Conservation (phyloP, 2,329 filamentous ascomycete species). For the Allantophomopsis cytisporea region DNA sequence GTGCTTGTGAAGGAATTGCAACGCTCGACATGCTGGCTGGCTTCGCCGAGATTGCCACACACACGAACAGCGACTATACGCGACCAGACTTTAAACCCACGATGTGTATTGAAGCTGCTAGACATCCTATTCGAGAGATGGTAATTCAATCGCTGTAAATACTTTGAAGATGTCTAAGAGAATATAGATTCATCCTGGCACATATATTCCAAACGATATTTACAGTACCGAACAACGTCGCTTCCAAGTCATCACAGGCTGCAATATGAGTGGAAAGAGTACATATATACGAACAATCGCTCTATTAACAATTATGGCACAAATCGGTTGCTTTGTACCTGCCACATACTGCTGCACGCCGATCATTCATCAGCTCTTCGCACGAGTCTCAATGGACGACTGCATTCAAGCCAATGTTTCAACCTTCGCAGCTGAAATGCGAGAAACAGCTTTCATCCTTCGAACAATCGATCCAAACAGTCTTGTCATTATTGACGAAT, state of each 20-base stretch:
- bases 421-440: slow-evolving; percentile 90
- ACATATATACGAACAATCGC: slow-evolving; percentile 85
- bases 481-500: slow-evolving; percentile 78
- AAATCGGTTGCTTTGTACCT: slow-evolving; percentile 83
- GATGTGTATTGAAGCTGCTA: slow-evolving; percentile 50
- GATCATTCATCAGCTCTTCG: slow-evolving; percentile 73
- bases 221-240: slow-evolving; percentile 69
- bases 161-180: neutral
- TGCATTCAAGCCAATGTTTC: slow-evolving; percentile 84
- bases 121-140: slow-evolving; percentile 58
- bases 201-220: slow-evolving; percentile 80
- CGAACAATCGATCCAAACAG: slow-evolving; percentile 66
- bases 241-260: slow-evolving; percentile 89
- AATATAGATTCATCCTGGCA: slow-evolving; percentile 41
- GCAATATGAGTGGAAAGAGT: slow-evolving; percentile 97
- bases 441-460: slow-evolving; percentile 87
- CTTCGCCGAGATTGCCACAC: slow-evolving; percentile 63
- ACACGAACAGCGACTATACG: slow-evolving; percentile 45
- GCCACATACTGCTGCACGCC: slow-evolving; percentile 73
- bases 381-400: slow-evolving; percentile 76
- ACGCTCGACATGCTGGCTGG: slow-evolving; percentile 75
- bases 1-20: slow-evolving; percentile 73
- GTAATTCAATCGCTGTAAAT: slow-evolving; percentile 20
- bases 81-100: slow-evolving; percentile 49
- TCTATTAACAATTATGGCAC: slow-evolving; percentile 81